These are phyloP conservation scores for Hericium coralloides DNA, from an alignment of 768 basidiomycete genomes.

Conservation along the genomic window DNA sequence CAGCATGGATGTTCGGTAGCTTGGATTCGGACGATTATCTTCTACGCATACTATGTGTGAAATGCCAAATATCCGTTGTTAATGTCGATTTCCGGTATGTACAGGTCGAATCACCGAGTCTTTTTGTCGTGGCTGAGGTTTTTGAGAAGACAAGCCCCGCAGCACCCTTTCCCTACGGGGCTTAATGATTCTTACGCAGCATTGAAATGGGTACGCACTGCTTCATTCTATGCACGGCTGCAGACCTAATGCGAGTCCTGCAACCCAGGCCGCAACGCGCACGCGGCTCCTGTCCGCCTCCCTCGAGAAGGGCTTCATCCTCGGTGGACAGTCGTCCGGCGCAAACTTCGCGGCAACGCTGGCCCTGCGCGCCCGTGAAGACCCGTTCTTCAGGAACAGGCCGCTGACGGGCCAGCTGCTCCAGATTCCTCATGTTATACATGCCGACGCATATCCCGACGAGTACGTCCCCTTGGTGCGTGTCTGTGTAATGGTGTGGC, in stretches of 20 bases:
- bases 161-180: conserved; percentile 13
- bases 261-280: conserved; percentile 5
- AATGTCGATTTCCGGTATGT: conserved; percentile 8
- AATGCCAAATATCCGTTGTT: conserved; percentile 2
- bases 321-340: conserved; percentile 19
- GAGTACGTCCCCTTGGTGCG: conserved; percentile 11
- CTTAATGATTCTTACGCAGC: conserved; percentile 17
- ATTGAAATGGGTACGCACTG: conserved; percentile 18
- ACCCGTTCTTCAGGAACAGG: conserved; percentile 13
- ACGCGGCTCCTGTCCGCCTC: conserved; percentile 5
- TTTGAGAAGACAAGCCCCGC: conserved; percentile 8
- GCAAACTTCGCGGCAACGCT: conserved; percentile 16
- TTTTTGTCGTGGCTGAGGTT: neutral
- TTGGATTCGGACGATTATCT: conserved; percentile 11
- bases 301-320: conserved; percentile 17
- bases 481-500: too few relatives aligned
- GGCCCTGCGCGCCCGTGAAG: conserved; percentile 16
- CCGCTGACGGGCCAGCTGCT: conserved; percentile 20
- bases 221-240: too few relatives aligned
- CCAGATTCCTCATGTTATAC: conserved; percentile 12
- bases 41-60: conserved; percentile 6
- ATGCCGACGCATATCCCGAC: conserved; percentile 15
- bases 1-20: conserved; percentile 7
- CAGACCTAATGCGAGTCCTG: too few relatives aligned
- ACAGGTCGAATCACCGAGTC: neutral